Percentiles rank a stretch among this genome's conserved stretches.
phyloP scores from a whole-genome alignment of 768 basidiomycete species.

The Hypholoma fasciculare region DNA sequence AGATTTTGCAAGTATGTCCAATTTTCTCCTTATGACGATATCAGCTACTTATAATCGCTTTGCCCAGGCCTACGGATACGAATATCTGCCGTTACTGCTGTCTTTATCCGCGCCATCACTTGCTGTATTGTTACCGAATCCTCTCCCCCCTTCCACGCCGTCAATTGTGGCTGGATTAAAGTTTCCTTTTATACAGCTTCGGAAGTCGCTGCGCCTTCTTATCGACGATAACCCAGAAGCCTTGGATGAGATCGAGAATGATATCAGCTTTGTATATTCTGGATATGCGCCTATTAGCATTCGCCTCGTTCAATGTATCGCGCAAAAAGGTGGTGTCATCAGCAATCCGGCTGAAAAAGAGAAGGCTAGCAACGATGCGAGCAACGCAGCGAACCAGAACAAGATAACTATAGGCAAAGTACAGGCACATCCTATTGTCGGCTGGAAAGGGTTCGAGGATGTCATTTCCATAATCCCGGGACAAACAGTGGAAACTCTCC shows the following conservation, averaged over 20 bases:
- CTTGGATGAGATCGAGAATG: slow-evolving; percentile 83
- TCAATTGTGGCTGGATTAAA: slow-evolving; percentile 44
- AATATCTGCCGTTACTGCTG: slow-evolving; percentile 66
- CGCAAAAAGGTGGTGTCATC: slow-evolving; percentile 87
- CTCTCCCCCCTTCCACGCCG: slow-evolving; percentile 53
- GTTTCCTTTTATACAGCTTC: slow-evolving; percentile 69
- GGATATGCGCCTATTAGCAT: slow-evolving; percentile 95
- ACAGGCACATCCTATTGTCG: slow-evolving; percentile 88
- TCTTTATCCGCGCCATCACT: slow-evolving; percentile 69
- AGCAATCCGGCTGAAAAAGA: slow-evolving; percentile 75
- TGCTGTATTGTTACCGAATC: slow-evolving; percentile 65
- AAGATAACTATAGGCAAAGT: slow-evolving; percentile 48
- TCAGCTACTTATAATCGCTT: slow-evolving; percentile 25
- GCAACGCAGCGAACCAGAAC: slow-evolving; percentile 38
- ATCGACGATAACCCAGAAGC: slow-evolving; percentile 85
- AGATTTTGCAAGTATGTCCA: slow-evolving; percentile 72
- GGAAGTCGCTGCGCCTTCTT: slow-evolving; percentile 87
- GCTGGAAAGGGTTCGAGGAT: slow-evolving; percentile 99
- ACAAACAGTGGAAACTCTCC: slow-evolving; percentile 77
- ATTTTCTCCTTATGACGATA: slow-evolving; percentile 29
- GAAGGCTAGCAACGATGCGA: slow-evolving; percentile 32
- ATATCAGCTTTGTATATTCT: slow-evolving; percentile 95
- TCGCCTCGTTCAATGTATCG: slow-evolving; percentile 89
- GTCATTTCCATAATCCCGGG: slow-evolving; percentile 81
- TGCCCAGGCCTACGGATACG: slow-evolving; percentile 72